Percentiles rank a stretch among this genome's conserved stretches.
These are phyloP conservation scores for Massospora cicadina DNA, from an alignment of 371 early-diverging fungal species.

Conservation along the genomic window DNA sequence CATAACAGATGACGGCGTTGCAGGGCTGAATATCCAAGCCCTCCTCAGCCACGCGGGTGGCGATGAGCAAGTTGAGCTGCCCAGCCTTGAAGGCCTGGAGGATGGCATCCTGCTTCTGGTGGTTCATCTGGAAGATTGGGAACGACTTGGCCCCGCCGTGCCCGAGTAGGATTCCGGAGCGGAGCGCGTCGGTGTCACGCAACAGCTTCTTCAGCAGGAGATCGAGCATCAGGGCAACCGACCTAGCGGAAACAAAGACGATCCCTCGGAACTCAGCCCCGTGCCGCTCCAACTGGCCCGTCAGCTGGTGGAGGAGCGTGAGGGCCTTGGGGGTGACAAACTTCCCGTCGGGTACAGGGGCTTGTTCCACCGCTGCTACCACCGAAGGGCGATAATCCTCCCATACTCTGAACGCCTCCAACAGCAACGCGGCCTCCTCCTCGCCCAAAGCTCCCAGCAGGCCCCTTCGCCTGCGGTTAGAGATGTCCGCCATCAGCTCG, in stretches of 20 bases:
- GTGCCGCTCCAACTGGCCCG: not conserved
- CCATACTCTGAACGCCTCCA: not conserved
- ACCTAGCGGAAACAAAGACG: conserved; percentile 56
- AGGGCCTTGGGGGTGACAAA: not conserved
- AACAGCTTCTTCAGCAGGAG: conserved; percentile 24
- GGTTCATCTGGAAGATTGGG: conserved; percentile 33
- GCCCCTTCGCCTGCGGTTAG: not conserved
- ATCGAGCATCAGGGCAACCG: conserved; percentile 44
- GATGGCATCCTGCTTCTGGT: conserved; percentile 35
- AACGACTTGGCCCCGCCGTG: conserved; percentile 30
- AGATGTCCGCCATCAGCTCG: not conserved
- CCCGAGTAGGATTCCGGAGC: conserved; percentile 43
- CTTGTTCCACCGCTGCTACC: not conserved
- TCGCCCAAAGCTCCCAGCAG: not conserved
- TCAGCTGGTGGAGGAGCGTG: not conserved
- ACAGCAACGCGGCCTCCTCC: not conserved
- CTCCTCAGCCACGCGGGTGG: conserved; percentile 93
- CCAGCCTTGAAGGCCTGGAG: conserved; percentile 50
- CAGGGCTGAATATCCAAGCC: conserved; percentile 93
- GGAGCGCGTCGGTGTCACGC: conserved; percentile 20
- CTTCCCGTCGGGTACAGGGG: not conserved
- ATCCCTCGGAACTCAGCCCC: conserved; percentile 51
- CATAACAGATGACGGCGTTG: conserved; percentile 83
- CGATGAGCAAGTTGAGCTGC: conserved; percentile 55
- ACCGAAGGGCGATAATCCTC: not conserved